Evolutionary conservation across 345 rosid species (phyloP).

Genomic region (Limnanthes douglasii): DNA sequence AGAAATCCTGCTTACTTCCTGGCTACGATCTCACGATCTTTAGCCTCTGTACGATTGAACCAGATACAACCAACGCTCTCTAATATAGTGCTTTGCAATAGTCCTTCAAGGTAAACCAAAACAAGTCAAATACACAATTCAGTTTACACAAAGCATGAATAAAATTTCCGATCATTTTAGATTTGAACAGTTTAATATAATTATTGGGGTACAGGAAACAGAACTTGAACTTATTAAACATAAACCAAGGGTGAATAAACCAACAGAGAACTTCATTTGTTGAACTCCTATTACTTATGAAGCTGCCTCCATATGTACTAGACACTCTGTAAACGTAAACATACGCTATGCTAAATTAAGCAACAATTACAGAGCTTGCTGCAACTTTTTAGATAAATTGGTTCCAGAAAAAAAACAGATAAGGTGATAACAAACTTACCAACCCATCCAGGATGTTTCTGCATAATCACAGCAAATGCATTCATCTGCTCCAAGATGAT

Average conservation of each 20-base stretch:
- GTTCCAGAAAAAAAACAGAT: too few species aligned
- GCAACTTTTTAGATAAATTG: too few species aligned
- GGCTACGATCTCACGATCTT: constrained; percentile 95
- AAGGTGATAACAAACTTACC: constrained; percentile 44
- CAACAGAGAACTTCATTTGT: too few species aligned
- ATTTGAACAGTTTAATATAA: constrained; percentile 3
- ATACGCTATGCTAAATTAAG: too few species aligned
- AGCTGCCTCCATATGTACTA: too few species aligned
- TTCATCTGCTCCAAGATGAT: constrained; percentile 93
- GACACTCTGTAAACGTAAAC: too few species aligned
- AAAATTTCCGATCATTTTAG: constrained; percentile 1
- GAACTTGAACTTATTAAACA: too few species aligned
- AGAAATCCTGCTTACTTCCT: constrained; percentile 47
- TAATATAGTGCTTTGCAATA: constrained; percentile 86
- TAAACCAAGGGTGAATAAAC: too few species aligned
- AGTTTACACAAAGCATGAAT: constrained; percentile 2
- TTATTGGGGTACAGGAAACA: too few species aligned
- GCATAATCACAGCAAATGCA: constrained; percentile 98
- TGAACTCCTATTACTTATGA: too few species aligned
- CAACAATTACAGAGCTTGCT: too few species aligned
- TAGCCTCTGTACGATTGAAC: constrained; percentile 91
- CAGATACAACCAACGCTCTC: constrained; percentile 97
- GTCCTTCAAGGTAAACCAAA: constrained; percentile 35
- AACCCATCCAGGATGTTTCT: constrained; percentile 99
- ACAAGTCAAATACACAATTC: constrained; percentile 8